Evolutionary conservation across 2,329 filamentous ascomycete genomes (phyloP).

Genomic region (Xylariaceae sp.): DNA sequence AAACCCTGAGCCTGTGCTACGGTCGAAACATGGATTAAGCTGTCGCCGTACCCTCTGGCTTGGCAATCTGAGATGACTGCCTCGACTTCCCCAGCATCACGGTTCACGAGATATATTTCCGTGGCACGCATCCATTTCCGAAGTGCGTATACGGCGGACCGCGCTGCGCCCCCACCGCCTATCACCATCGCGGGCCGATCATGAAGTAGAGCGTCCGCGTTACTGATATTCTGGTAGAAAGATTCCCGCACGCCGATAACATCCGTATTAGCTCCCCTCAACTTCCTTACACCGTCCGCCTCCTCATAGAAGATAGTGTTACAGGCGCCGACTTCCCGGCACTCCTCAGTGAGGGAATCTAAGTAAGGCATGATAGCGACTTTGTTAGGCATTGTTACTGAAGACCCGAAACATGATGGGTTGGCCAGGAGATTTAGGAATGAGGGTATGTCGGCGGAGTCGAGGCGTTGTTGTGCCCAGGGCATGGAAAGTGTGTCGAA

Average conservation of each 20-base stretch:
- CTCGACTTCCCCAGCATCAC: slow-evolving; percentile 63
- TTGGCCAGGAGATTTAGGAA: slow-evolving; percentile 52
- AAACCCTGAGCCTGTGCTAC: slow-evolving; percentile 56
- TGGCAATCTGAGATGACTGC: slow-evolving; percentile 63
- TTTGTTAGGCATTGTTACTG: slow-evolving; percentile 83
- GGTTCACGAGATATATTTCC: slow-evolving; percentile 73
- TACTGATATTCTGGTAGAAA: slow-evolving; percentile 54
- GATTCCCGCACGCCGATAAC: slow-evolving; percentile 73
- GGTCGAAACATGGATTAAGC: slow-evolving; percentile 58
- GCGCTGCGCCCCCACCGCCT: slow-evolving; percentile 74
- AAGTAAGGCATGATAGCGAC: slow-evolving; percentile 70
- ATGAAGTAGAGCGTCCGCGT: slow-evolving; percentile 46
- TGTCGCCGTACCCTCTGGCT: slow-evolving; percentile 54
- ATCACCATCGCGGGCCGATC: slow-evolving; percentile 66
- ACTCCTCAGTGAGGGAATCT: slow-evolving; percentile 70
- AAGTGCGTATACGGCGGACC: slow-evolving; percentile 72
- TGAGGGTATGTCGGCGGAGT: slow-evolving; percentile 45
- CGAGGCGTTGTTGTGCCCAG: slow-evolving; percentile 51
- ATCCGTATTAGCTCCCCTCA: slow-evolving; percentile 77
- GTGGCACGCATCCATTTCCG: slow-evolving; percentile 64
- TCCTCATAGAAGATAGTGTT: slow-evolving; percentile 67
- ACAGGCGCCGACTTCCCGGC: slow-evolving; percentile 68
- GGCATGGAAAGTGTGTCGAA: slow-evolving; percentile 47
- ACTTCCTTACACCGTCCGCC: slow-evolving; percentile 43
- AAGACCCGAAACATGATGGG: slow-evolving; percentile 57